Evolutionary conservation across 768 basidiomycete genomes (phyloP).

Genomic region (Russula vinacea): DNA sequence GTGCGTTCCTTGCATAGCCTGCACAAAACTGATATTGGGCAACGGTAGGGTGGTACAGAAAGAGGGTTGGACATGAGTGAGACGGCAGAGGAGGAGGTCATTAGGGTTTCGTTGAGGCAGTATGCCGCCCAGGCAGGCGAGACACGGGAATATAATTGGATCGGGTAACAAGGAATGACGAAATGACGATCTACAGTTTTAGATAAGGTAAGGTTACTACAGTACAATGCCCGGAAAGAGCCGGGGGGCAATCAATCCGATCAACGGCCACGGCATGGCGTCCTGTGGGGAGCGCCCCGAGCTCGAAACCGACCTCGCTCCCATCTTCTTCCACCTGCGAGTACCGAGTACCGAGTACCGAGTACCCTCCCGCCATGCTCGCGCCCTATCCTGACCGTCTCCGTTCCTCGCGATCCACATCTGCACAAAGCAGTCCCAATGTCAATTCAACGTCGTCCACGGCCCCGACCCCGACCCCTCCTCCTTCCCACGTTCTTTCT

Average conservation of each 20-base stretch:
- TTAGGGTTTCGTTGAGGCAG: not conserved
- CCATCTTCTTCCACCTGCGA: not conserved
- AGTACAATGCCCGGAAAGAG: too few species aligned
- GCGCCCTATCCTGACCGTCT: slow-evolving; percentile 25
- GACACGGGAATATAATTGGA: too few species aligned
- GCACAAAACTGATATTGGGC: not conserved
- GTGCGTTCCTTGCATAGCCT: not conserved
- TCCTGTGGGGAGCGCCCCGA: not conserved
- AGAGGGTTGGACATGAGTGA: not conserved
- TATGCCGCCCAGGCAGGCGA: not conserved
- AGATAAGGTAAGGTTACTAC: too few species aligned
- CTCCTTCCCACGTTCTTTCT: not conserved
- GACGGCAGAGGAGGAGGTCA: not conserved
- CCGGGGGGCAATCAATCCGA: not conserved
- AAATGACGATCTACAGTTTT: too few species aligned
- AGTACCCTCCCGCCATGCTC: slow-evolving; percentile 12
- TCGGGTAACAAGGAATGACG: too few species aligned
- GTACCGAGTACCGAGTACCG: not conserved
- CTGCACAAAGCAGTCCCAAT: not conserved
- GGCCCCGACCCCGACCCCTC: not conserved
- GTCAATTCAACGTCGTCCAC: not conserved
- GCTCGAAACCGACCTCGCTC: not conserved
- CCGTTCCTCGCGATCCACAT: slow-evolving; percentile 5
- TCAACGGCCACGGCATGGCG: too few species aligned
- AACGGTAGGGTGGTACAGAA: not conserved